These are phyloP conservation scores for Stenocarpella maydis DNA, from an alignment of 2,329 filamentous ascomycete genomes.

Conservation along the genomic window DNA sequence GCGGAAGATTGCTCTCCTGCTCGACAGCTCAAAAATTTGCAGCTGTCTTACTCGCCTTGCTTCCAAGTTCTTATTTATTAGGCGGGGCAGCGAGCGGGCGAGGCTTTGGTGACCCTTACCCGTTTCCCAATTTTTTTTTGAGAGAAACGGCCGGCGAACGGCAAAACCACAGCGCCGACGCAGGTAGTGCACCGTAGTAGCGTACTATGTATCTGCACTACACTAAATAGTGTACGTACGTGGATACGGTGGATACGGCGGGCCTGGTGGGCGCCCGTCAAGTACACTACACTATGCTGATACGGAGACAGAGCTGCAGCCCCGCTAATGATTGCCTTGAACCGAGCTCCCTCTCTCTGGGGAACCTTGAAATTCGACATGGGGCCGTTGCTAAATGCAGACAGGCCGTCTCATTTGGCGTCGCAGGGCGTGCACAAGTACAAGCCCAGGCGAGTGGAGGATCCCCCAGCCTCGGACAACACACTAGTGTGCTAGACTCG, in stretches of 20 bases:
- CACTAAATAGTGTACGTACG: too few species aligned
- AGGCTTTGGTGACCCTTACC: conserved; percentile 12
- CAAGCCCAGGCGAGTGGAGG: conserved; percentile 7
- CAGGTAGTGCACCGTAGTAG: too few species aligned
- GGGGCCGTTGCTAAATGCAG: conserved; percentile 22
- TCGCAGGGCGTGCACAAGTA: background rate
- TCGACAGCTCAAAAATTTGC: conserved; percentile 33
- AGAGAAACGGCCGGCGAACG: background rate
- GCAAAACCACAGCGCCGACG: conserved; percentile 20
- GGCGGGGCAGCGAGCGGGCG: background rate
- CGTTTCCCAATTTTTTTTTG: background rate
- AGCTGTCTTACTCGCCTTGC: conserved; percentile 17
- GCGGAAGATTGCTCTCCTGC: conserved; percentile 14
- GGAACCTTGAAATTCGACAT: conserved; percentile 26
- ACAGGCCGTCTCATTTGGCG: conserved; percentile 25
- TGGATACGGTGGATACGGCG: background rate
- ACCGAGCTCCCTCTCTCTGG: conserved; percentile 18
- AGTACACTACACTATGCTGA: background rate
- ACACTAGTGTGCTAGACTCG: background rate
- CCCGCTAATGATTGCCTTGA: conserved; percentile 26
- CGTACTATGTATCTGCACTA: too few species aligned
- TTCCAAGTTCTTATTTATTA: conserved; percentile 25
- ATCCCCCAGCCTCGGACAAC: conserved; percentile 17
- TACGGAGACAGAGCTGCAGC: conserved; percentile 6
- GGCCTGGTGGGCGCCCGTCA: too few species aligned